A percentile compares a stretch with the other conserved stretches of the same genome.
These are phyloP conservation scores for Sporisorium exsertum DNA, from an alignment of 1,284 basidiomycete species.

Conservation along the genomic window DNA sequence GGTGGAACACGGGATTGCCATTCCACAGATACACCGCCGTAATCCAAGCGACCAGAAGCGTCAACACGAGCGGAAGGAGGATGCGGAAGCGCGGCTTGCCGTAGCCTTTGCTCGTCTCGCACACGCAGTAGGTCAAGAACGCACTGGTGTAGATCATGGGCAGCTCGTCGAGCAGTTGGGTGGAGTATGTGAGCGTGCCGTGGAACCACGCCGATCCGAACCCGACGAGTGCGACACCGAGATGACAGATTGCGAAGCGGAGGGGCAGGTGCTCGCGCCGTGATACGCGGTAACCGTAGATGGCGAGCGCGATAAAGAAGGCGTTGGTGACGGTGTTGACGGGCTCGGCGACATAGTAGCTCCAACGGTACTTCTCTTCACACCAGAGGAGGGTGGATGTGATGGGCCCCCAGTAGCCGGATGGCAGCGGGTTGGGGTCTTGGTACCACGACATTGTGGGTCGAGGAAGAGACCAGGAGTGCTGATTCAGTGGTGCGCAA, in stretches of 20 bases:
- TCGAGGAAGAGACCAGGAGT: not conserved
- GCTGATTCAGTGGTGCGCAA: too few relatives aligned
- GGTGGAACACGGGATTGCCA: conserved; percentile 73
- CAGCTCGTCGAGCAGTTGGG: conserved; percentile 67
- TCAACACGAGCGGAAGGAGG: conserved; percentile 39
- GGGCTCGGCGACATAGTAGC: conserved; percentile 64
- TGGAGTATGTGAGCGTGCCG: conserved; percentile 63
- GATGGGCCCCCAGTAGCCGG: conserved; percentile 63
- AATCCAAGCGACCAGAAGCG: conserved; percentile 47
- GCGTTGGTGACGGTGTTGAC: conserved; percentile 70
- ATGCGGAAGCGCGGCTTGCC: conserved; percentile 34
- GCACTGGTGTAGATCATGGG: conserved; percentile 68
- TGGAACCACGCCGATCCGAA: conserved; percentile 64
- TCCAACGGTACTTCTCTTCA: conserved; percentile 63
- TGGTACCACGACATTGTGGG: conserved; percentile 40
- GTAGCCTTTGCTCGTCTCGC: conserved; percentile 51
- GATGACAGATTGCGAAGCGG: conserved; percentile 53
- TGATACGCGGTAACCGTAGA: conserved; percentile 66
- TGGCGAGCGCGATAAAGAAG: conserved; percentile 70
- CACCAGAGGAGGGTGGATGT: conserved; percentile 66
- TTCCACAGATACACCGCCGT: conserved; percentile 69
- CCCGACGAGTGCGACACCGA: conserved; percentile 59
- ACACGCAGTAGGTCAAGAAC: conserved; percentile 57
- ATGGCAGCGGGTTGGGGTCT: conserved; percentile 21
- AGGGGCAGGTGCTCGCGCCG: conserved; percentile 43